A percentile compares a stretch with the other conserved stretches of the same genome.
These are phyloP conservation scores for Blepharisma japonicum DNA, from an alignment of 73 alveolate genomes.

Conservation along the genomic window DNA sequence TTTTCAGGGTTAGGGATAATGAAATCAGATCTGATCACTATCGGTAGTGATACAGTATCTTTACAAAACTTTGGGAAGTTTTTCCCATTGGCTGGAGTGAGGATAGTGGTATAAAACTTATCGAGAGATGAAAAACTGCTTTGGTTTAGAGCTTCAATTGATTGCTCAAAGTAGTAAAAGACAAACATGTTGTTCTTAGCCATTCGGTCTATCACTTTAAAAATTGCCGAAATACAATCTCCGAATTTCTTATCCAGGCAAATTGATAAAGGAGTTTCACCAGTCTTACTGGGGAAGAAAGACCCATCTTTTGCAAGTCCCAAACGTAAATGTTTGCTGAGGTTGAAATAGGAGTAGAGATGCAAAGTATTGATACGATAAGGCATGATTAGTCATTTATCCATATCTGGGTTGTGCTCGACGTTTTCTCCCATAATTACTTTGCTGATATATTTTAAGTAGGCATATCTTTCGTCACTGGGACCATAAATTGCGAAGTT, in stretches of 20 bases:
- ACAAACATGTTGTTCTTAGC: not conserved
- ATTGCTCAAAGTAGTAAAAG: not conserved
- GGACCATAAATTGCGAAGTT: not conserved
- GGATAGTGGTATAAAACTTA: not conserved
- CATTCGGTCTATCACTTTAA: not conserved
- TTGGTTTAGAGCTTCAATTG: constrained; percentile 8
- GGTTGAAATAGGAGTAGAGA: not conserved
- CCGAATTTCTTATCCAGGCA: constrained; percentile 10
- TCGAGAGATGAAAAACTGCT: not conserved
- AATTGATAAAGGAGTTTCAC: constrained; percentile 10
- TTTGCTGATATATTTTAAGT: not conserved
- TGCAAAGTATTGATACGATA: constrained; percentile 17
- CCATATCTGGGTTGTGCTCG: not conserved
- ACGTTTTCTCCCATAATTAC: not conserved
- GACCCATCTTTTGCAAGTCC: not conserved
- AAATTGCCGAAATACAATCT: not conserved
- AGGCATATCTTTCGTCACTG: not conserved
- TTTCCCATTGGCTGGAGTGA: not conserved
- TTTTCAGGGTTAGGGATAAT: not conserved
- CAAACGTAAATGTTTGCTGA: not conserved
- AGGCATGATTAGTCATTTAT: not conserved
- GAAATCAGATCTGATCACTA: not conserved
- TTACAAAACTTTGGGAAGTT: not conserved
- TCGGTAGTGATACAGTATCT: not conserved
- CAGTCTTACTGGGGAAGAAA: not conserved